Percentiles rank a stretch among this genome's conserved stretches.
Evolutionary conservation across 2,329 filamentous ascomycete species (phyloP).

Genomic region (Ceratocystis variospora): DNA sequence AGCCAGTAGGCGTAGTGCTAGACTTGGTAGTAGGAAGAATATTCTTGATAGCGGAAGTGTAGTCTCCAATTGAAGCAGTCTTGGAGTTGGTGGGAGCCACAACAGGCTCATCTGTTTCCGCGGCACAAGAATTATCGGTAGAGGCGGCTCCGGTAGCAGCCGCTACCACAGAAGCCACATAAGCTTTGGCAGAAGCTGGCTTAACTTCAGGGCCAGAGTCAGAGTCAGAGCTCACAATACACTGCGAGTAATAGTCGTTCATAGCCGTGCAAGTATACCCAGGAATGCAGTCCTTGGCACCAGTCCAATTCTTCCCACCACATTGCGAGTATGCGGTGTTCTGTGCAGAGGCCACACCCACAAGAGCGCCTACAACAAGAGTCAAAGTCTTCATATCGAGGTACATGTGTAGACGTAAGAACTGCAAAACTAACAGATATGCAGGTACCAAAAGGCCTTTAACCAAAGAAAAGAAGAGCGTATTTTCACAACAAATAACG

Average conservation of each 20-base stretch:
- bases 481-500: background rate
- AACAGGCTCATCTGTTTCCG: background rate
- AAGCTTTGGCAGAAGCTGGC: background rate
- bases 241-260: constrained; percentile 7
- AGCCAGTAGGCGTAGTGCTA: background rate
- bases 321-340: constrained; percentile 4
- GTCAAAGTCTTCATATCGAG: constrained; percentile 5
- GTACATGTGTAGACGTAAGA: background rate
- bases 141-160: background rate
- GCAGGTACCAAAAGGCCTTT: background rate
- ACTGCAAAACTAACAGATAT: background rate
- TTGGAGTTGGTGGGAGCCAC: background rate
- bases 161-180: background rate
- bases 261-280: background rate
- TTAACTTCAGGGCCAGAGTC: no score
- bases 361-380: background rate
- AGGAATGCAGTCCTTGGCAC: background rate
- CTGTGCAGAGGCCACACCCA: constrained; percentile 7
- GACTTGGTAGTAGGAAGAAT: background rate
- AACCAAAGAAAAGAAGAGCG: background rate
- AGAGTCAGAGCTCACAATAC: background rate
- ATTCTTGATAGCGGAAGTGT: background rate
- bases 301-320: constrained; percentile 1
- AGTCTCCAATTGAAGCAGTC: background rate
- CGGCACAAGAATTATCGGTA: background rate